Conservation (phyloP, 169 alveolate species). For the Theileria parva region DNA sequence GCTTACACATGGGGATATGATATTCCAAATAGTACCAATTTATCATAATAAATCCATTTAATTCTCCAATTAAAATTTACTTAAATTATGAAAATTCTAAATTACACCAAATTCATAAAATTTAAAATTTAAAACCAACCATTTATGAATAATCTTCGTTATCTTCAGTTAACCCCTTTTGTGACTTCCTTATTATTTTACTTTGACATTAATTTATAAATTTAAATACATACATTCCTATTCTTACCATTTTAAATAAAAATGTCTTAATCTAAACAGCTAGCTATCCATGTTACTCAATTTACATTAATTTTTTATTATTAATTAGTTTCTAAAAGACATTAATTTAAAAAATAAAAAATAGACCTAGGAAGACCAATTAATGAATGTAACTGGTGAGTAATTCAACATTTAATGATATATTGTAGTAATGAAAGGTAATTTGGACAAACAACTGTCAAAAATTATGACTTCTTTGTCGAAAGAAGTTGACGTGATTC, state of each 20-base stretch:
- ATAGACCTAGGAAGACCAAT: not conserved
- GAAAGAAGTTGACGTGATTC: not conserved
- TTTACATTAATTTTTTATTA: not conserved
- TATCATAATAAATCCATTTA: not conserved
- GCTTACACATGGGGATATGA: conserved; percentile 12
- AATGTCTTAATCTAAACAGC: not conserved
- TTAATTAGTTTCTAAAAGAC: not conserved
- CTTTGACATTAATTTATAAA: not conserved
- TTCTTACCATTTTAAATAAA: not conserved
- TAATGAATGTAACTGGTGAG: not conserved
- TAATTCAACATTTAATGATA: too few species aligned
- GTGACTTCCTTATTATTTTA: not conserved
- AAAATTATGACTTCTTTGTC: not conserved
- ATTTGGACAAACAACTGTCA: not conserved
- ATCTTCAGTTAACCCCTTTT: not conserved
- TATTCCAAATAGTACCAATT: not conserved
- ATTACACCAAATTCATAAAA: not conserved
- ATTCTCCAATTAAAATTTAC: not conserved
- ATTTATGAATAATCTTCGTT: not conserved
- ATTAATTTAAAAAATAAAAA: too few species aligned
- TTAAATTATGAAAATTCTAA: too few species aligned
- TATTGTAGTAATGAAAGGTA: not conserved
- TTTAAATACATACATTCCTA: not conserved
- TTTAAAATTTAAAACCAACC: too few species aligned
- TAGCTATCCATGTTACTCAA: not conserved